Evolutionary conservation across 1,139 yeast genomes (phyloP).

Genomic region (Yamadazyma trypodendri): DNA sequence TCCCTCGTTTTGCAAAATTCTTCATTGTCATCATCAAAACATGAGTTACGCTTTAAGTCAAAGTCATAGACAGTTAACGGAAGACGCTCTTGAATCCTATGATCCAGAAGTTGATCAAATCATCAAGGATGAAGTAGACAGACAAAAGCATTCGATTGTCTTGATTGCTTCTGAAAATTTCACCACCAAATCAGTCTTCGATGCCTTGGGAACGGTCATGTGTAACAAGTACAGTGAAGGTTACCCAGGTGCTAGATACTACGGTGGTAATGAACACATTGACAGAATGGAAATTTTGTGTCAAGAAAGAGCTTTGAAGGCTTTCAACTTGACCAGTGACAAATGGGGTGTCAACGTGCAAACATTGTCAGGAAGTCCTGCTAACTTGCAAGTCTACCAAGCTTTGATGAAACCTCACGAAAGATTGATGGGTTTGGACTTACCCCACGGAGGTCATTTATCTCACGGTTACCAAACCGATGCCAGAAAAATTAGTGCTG

Average conservation of each 20-base stretch:
- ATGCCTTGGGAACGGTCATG: constrained; percentile 97
- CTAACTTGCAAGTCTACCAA: constrained; percentile 93
- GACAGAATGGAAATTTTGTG: constrained; percentile 91
- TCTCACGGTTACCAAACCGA: constrained; percentile 98
- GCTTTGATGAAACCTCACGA: constrained; percentile 94
- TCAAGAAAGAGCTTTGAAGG: constrained; percentile 89
- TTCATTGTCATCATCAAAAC: constrained; percentile 34
- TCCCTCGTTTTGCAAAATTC: constrained; percentile 27
- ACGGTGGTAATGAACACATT: constrained; percentile 91
- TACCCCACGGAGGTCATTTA: constrained; percentile 98
- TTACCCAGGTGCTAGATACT: constrained; percentile 85
- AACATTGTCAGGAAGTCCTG: constrained; percentile 95
- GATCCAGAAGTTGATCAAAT: constrained; percentile 84
- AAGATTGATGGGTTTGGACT: constrained; percentile 93
- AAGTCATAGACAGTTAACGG: constrained; percentile 52
- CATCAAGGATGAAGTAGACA: constrained; percentile 81
- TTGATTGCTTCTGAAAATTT: constrained; percentile 96
- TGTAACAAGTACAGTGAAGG: constrained; percentile 88
- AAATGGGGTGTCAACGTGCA: constrained; percentile 99
- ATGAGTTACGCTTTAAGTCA: constrained; percentile 50
- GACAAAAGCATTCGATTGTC: constrained; percentile 94
- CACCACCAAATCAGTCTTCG: constrained; percentile 95
- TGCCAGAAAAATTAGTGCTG: constrained; percentile 90
- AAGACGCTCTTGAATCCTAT: constrained; percentile 60
- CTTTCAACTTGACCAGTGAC: constrained; percentile 75